These are phyloP conservation scores for Oxytropis ochrocephala DNA, from an alignment of 306 rosid species.

Conservation along the genomic window DNA sequence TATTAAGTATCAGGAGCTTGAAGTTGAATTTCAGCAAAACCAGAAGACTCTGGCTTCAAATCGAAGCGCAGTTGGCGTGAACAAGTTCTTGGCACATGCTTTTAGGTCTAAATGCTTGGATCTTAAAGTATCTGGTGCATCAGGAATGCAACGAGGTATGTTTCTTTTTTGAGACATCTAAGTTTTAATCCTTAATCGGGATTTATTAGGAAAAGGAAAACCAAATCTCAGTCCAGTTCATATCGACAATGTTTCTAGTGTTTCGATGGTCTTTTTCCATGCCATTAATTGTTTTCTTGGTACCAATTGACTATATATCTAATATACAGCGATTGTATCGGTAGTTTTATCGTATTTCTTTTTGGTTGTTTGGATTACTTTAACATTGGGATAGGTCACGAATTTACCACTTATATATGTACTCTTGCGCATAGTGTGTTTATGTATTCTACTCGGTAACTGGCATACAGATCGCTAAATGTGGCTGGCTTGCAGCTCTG, in stretches of 20 bases:
- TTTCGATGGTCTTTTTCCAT: neutral
- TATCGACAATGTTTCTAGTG: neutral
- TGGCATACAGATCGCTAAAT: neutral
- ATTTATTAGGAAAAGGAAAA: neutral
- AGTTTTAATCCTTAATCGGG: neutral
- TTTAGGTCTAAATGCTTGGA: slow-evolving; percentile 62
- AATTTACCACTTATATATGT: neutral
- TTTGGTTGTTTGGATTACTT: neutral
- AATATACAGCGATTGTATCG: neutral
- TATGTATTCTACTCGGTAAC: neutral
- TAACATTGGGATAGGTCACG: neutral
- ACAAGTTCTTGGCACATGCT: slow-evolving; percentile 63
- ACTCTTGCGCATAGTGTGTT: neutral
- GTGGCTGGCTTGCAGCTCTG: neutral
- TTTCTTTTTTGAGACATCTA: neutral
- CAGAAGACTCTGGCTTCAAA: slow-evolving; percentile 43
- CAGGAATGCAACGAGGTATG: slow-evolving; percentile 58
- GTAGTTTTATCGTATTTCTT: neutral
- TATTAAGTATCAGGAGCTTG: slow-evolving; percentile 38
- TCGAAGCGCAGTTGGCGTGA: slow-evolving; percentile 36
- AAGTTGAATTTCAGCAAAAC: slow-evolving; percentile 34
- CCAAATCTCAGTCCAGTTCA: neutral
- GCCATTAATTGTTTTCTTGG: neutral
- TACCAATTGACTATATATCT: neutral
- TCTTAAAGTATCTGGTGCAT: slow-evolving; percentile 28